A percentile compares a stretch with the other conserved stretches of the same genome.
These are phyloP conservation scores for Scorias spongiosa DNA, from an alignment of 2,329 filamentous ascomycete genomes.

Conservation along the genomic window DNA sequence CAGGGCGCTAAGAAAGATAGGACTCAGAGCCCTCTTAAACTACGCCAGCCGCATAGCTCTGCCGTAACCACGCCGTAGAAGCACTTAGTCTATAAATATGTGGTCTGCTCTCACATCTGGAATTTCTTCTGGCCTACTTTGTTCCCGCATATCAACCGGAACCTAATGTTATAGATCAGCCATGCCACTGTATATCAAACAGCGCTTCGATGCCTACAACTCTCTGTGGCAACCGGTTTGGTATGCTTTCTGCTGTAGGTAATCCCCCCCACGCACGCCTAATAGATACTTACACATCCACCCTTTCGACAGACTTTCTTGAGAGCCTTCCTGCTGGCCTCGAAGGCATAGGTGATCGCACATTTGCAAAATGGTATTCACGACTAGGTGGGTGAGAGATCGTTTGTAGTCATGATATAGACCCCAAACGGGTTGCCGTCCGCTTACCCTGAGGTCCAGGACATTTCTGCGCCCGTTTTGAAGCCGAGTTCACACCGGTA, in stretches of 20 bases:
- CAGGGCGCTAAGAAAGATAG: too few relatives aligned
- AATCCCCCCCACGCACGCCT: background rate
- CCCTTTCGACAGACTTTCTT: background rate
- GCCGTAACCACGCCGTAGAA: too few relatives aligned
- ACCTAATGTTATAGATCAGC: too few relatives aligned
- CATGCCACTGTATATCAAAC: background rate
- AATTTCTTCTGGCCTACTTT: too few relatives aligned
- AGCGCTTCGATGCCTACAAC: background rate
- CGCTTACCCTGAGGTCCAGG: background rate
- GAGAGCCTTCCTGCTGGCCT: background rate
- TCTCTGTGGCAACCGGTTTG: background rate
- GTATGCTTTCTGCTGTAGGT: background rate
- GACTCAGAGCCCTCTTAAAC: too few relatives aligned
- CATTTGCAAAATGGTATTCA: background rate
- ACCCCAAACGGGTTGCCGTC: background rate
- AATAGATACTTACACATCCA: background rate
- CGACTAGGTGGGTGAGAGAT: background rate
- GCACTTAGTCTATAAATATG: too few relatives aligned
- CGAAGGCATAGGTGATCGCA: background rate
- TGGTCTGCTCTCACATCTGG: too few relatives aligned
- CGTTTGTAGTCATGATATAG: background rate
- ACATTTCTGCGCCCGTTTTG: slow-evolving; percentile 1
- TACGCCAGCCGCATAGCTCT: too few relatives aligned
- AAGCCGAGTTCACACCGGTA: background rate
- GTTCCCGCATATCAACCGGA: too few relatives aligned